phyloP scores from a whole-genome alignment of 352 stramenopile genomes.

The Phytophthora chlamydospora region DNA sequence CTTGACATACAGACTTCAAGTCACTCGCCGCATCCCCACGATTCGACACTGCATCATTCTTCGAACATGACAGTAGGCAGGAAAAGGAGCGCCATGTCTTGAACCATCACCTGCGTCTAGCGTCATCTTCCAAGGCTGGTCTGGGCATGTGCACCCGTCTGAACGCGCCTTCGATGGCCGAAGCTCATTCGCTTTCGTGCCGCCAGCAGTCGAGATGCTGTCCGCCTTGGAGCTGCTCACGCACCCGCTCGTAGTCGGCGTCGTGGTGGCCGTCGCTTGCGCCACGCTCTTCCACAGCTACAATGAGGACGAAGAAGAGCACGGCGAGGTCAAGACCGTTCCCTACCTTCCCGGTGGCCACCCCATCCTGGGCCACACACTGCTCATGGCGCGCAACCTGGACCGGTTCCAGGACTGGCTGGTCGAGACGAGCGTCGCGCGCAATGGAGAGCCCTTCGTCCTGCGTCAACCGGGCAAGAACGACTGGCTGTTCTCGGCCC shows the following conservation, averaged over 20 bases:
- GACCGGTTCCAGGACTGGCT: constrained; percentile 50
- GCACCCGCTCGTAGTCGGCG: constrained; percentile 31
- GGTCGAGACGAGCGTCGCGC: constrained; percentile 36
- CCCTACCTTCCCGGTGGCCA: constrained; percentile 34
- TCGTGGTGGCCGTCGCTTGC: constrained; percentile 24
- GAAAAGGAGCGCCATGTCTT: constrained; percentile 9
- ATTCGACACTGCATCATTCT: constrained; percentile 9
- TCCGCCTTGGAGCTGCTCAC: constrained; percentile 16
- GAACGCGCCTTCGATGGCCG: background rate
- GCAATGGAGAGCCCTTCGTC: constrained; percentile 32
- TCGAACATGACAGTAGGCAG: constrained; percentile 13
- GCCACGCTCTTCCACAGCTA: constrained; percentile 13
- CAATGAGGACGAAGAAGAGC: constrained; percentile 17
- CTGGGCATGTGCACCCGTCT: background rate
- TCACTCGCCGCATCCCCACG: too few relatives aligned
- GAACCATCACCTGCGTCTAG: constrained; percentile 21
- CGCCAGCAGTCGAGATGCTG: constrained; percentile 32
- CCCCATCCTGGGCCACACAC: constrained; percentile 37
- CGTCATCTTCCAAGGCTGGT: background rate
- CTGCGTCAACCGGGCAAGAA: constrained; percentile 51
- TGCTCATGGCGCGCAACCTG: constrained; percentile 36
- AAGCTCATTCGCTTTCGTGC: constrained; percentile 27
- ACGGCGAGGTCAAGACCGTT: constrained; percentile 12
- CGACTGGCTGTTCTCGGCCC: constrained; percentile 44
- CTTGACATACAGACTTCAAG: too few relatives aligned